A percentile compares a stretch with the other conserved stretches of the same genome.
phyloP scores from a whole-genome alignment of 371 early-diverging fungal species.

The Apophysomyces variabilis region DNA sequence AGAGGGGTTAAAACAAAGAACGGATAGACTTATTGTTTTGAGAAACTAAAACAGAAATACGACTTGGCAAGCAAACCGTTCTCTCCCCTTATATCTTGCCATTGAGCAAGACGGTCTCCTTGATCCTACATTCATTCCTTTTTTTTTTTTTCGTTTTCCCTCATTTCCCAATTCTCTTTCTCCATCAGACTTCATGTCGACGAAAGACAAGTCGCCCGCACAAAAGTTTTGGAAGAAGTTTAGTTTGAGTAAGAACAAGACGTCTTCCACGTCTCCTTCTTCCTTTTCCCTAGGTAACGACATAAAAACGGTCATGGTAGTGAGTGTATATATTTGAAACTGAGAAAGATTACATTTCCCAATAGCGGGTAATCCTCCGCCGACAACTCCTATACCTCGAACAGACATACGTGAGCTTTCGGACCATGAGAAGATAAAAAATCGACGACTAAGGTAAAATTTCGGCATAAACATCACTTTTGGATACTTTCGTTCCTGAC shows the following conservation, averaged over 20 bases:
- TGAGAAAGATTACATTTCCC: no score
- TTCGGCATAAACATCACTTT: not conserved
- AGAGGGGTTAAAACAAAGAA: not conserved
- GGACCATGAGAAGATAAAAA: slow-evolving; percentile 26
- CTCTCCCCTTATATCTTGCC: slow-evolving; percentile 9
- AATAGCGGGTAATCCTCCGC: slow-evolving; percentile 7
- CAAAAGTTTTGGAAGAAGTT: slow-evolving; percentile 50
- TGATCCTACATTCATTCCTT: slow-evolving; percentile 14
- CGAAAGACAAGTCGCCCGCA: slow-evolving; percentile 28
- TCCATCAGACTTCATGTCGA: slow-evolving; percentile 12
- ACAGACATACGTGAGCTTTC: not conserved
- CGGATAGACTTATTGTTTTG: no score
- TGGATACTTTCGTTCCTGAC: slow-evolving; percentile 2
- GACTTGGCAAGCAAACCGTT: slow-evolving; percentile 7
- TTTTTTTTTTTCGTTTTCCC: slow-evolving; percentile 11
- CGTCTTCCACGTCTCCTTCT: slow-evolving; percentile 11
- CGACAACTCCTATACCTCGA: not conserved
- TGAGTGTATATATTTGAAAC: not conserved
- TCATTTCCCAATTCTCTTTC: not conserved
- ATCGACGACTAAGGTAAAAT: slow-evolving; percentile 24
- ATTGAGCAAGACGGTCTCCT: slow-evolving; percentile 1
- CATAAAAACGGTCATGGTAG: not conserved
- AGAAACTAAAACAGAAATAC: not conserved
- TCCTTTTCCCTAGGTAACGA: slow-evolving; percentile 13
- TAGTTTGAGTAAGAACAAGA: slow-evolving; percentile 38